phyloP scores from a whole-genome alignment of 495 filamentous ascomycete genomes.

The Lasiosphaeriaceae sp. region DNA sequence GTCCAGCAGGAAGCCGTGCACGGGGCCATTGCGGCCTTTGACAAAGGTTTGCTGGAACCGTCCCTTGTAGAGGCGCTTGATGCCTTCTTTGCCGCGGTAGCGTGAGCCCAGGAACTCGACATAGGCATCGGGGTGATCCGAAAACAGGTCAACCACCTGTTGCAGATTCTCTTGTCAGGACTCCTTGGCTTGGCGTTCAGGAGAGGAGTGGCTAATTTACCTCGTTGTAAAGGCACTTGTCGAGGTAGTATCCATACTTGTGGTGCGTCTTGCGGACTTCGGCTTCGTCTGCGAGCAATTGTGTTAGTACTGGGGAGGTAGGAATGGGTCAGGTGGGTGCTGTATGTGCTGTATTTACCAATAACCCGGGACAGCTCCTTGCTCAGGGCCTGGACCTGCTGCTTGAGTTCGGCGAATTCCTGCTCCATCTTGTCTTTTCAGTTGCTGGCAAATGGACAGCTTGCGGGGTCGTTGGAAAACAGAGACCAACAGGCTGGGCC shows the following conservation, averaged over 20 bases:
- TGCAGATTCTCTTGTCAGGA: background rate
- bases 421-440: conserved; percentile 24
- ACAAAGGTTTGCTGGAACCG: conserved; percentile 48
- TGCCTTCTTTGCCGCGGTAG: conserved; percentile 50
- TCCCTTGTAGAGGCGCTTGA: conserved; percentile 50
- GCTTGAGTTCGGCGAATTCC: conserved; percentile 41
- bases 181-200: background rate
- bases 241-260: conserved; percentile 58
- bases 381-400: conserved; percentile 34
- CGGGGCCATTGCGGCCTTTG: conserved; percentile 51
- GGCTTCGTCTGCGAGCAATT: conserved; percentile 33
- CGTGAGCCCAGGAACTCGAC: conserved; percentile 54
- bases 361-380: conserved; percentile 34
- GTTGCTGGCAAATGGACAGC: background rate
- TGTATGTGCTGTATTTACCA: conserved; percentile 25
- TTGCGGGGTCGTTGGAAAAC: too few relatives aligned
- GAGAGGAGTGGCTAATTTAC: conserved; percentile 17
- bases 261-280: conserved; percentile 52
- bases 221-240: conserved; percentile 57
- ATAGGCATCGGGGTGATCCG: conserved; percentile 50
- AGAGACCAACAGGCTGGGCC: background rate
- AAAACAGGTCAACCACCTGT: conserved; percentile 48
- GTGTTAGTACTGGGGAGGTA: background rate
- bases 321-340: background rate
- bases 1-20: conserved; percentile 53